phyloP scores from a whole-genome alignment of 129 eudicot species.

The Flaveria linearis region DNA sequence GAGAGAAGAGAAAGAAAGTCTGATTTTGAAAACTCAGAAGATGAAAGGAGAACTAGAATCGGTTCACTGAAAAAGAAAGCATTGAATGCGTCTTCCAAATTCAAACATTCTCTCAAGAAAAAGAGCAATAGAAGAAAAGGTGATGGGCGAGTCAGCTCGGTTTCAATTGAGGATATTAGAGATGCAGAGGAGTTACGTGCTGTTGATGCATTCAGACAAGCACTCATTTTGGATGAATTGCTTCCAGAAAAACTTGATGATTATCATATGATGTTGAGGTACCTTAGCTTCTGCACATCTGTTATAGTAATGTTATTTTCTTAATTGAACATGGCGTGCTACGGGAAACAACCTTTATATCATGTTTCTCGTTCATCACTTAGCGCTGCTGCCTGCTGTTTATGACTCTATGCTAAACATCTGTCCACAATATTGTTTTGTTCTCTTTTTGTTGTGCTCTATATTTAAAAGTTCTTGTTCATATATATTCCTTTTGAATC shows the following conservation, averaged over 20 bases:
- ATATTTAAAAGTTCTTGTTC: neutral
- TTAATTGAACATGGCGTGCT: neutral
- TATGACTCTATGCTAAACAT: neutral
- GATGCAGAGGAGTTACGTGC: conserved; percentile 77
- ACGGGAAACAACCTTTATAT: neutral
- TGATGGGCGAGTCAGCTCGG: conserved; percentile 80
- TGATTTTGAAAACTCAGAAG: conserved; percentile 88
- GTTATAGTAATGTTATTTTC: neutral
- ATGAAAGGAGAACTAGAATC: conserved; percentile 80
- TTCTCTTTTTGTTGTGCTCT: neutral
- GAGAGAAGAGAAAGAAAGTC: conserved; percentile 85
- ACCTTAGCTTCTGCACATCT: conserved; percentile 8
- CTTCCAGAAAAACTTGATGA: conserved; percentile 82
- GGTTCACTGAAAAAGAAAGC: conserved; percentile 88
- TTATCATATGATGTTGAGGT: conserved; percentile 95
- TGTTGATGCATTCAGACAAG: conserved; percentile 84
- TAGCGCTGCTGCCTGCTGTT: neutral
- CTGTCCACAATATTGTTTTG: neutral
- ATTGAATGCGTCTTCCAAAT: conserved; percentile 75
- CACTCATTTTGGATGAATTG: conserved; percentile 71
- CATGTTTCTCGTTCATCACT: neutral
- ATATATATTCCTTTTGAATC: neutral
- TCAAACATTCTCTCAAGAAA: conserved; percentile 88
- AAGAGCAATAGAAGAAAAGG: conserved; percentile 70
- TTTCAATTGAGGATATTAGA: conserved; percentile 85